Evolutionary conservation across 1,139 yeast species (phyloP).

Genomic region (Hyphopichia burtonii): DNA sequence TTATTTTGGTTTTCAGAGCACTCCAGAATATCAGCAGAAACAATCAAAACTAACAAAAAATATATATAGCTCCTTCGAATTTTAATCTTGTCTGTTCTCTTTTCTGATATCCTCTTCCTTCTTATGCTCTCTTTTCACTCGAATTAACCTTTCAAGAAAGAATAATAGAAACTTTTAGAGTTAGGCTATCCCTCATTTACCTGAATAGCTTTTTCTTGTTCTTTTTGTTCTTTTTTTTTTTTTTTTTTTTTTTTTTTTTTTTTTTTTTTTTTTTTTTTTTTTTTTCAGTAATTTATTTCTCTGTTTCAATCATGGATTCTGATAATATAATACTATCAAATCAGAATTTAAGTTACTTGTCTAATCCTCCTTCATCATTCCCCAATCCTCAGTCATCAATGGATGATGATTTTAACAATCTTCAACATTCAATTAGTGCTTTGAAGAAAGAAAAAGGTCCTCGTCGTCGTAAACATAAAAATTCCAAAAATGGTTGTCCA

Average conservation of each 20-base stretch:
- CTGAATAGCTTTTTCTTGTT: too few relatives aligned
- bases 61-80: too few relatives aligned
- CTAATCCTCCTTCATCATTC: not conserved
- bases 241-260: not conserved
- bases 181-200: too few relatives aligned
- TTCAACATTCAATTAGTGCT: not conserved
- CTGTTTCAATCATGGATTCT: not conserved
- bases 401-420: not conserved
- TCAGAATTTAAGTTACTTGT: not conserved
- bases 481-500: conserved; percentile 40
- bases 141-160: too few relatives aligned
- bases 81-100: too few relatives aligned
- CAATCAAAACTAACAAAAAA: too few relatives aligned
- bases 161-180: too few relatives aligned
- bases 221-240: not conserved
- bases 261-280: not conserved
- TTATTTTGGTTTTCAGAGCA: too few relatives aligned
- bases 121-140: too few relatives aligned
- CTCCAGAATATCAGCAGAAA: too few relatives aligned
- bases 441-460: conserved; percentile 4
- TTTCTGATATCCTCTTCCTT: too few relatives aligned
- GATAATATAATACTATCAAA: not conserved
- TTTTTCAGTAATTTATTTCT: not conserved
- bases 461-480: conserved; percentile 30
- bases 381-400: not conserved